These are phyloP conservation scores for Sclerotiophoma versabilis DNA, from an alignment of 2,329 filamentous ascomycete genomes.

Conservation along the genomic window DNA sequence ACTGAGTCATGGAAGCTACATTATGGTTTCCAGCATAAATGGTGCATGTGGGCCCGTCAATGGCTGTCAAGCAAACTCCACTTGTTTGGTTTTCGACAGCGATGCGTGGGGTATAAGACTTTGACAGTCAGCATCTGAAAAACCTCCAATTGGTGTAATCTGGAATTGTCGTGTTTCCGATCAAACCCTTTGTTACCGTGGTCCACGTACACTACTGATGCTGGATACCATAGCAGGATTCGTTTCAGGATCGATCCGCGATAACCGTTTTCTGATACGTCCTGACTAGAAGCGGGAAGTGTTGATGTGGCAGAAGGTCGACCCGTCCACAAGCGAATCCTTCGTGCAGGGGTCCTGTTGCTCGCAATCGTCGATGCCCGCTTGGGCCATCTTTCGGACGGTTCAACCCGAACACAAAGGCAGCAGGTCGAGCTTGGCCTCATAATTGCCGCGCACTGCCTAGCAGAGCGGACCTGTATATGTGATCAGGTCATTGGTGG, in stretches of 20 bases:
- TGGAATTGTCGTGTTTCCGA: too few species aligned
- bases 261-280: conserved; percentile 13
- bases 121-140: too few species aligned
- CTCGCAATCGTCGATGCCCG: conserved; percentile 9
- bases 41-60: too few species aligned
- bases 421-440: conserved; percentile 1
- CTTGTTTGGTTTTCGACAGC: too few species aligned
- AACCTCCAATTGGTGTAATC: too few species aligned
- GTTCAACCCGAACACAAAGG: background rate
- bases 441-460: background rate
- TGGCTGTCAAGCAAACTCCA: too few species aligned
- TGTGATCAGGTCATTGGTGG: background rate
- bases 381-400: conserved; percentile 2
- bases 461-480: conserved; percentile 2
- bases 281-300: background rate
- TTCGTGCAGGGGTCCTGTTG: conserved; percentile 3
- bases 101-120: too few species aligned
- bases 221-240: too few species aligned
- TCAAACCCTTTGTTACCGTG: too few species aligned
- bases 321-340: conserved; percentile 4
- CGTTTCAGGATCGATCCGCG: background rate
- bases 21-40: too few species aligned
- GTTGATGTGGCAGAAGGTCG: conserved; percentile 1
- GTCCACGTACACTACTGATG: too few species aligned
- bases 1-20: background rate